Conservation (phyloP, 208 protist species). For the Tritrichomonas musculus region DNA sequence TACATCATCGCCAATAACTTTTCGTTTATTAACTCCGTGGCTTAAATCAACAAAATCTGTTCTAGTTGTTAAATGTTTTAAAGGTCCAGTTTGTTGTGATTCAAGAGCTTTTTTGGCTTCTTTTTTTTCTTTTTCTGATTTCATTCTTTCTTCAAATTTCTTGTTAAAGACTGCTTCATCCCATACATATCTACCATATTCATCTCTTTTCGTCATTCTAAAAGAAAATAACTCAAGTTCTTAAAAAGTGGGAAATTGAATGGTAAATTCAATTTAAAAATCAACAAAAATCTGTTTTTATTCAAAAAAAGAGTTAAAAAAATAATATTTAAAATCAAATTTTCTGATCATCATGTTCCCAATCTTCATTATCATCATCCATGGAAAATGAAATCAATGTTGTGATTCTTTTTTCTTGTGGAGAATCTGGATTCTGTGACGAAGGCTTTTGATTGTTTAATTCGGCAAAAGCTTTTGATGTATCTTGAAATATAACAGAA, state of each 20-base stretch:
- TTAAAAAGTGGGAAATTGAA: no score
- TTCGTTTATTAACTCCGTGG: background rate
- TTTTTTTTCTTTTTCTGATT: background rate
- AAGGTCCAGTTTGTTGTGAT: background rate
- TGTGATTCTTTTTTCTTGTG: background rate
- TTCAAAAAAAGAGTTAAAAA: no score
- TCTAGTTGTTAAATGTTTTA: background rate
- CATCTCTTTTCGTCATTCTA: background rate
- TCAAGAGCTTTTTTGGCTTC: background rate
- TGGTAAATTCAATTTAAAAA: no score
- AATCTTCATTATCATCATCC: background rate
- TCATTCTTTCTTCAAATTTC: background rate
- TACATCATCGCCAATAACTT: background rate
- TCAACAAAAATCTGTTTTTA: no score
- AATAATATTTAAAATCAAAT: no score
- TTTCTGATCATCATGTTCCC: no score
- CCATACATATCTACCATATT: background rate
- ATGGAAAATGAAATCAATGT: conserved; percentile 14
- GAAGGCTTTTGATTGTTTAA: background rate
- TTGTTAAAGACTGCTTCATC: background rate
- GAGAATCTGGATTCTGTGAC: background rate
- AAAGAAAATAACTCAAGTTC: no score
- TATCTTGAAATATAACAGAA: background rate
- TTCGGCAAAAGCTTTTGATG: background rate
- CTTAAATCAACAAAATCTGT: background rate